phyloP scores from a whole-genome alignment of 352 stramenopile species.

The Globisporangium takayamanum region DNA sequence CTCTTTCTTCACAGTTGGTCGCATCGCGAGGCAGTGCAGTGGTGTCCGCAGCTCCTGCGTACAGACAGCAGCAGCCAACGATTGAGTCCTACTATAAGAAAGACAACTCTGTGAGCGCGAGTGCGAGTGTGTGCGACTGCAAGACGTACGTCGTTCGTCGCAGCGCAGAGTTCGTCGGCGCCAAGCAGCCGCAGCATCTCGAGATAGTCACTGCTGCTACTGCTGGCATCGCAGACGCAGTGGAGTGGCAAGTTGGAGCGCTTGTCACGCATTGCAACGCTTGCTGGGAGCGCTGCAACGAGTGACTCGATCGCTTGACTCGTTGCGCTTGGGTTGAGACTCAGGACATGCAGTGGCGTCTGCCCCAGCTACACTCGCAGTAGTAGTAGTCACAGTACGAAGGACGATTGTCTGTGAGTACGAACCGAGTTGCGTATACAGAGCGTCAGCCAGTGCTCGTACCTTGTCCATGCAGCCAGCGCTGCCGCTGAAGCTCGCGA shows the following conservation, averaged over 20 bases:
- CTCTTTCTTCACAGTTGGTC: constrained; percentile 21
- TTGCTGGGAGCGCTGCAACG: constrained; percentile 24
- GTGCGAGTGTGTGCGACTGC: too few species aligned
- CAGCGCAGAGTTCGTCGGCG: constrained; percentile 22
- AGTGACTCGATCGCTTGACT: constrained; percentile 29
- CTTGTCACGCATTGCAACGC: constrained; percentile 34
- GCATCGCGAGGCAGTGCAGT: constrained; percentile 35
- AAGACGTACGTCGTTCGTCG: constrained; percentile 31
- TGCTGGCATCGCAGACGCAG: constrained; percentile 34
- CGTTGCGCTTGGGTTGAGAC: constrained; percentile 37
- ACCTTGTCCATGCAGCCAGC: constrained; percentile 37
- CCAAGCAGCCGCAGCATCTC: constrained; percentile 37
- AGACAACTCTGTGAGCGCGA: too few species aligned
- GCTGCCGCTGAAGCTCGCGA: constrained; percentile 29
- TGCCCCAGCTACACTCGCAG: constrained; percentile 20
- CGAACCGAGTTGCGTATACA: too few species aligned
- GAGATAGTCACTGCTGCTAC: constrained; percentile 20
- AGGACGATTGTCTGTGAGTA: neutral
- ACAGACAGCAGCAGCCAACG: neutral
- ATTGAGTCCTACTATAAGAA: too few species aligned
- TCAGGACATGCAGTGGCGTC: constrained; percentile 51
- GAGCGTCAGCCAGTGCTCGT: neutral
- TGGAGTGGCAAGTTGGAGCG: constrained; percentile 41
- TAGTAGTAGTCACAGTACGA: neutral
- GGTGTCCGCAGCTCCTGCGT: constrained; percentile 33